Evolutionary conservation across 2,329 filamentous ascomycete genomes (phyloP).

Genomic region (Xylariaceae sp.): DNA sequence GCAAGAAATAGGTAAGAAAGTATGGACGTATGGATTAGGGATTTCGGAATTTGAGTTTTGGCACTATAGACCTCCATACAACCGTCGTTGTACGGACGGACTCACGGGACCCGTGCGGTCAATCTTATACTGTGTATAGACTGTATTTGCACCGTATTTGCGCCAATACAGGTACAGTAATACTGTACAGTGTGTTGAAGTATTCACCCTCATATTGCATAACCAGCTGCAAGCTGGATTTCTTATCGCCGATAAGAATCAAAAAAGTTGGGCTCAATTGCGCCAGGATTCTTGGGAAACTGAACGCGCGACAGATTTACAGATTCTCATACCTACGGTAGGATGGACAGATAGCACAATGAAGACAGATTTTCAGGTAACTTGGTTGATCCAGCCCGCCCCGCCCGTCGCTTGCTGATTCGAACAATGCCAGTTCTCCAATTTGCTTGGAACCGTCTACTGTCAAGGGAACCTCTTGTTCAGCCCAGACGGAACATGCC

Average conservation of each 20-base stretch:
- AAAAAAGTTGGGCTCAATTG: conserved; percentile 27
- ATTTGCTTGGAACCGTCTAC: conserved; percentile 96
- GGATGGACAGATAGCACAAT: conserved; percentile 50
- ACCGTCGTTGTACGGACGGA: too few species aligned
- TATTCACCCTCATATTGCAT: too few species aligned
- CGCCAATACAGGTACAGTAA: too few species aligned
- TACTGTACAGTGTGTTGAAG: too few species aligned
- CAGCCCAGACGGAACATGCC: conserved; percentile 90
- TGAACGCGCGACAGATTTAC: neutral
- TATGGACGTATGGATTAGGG: too few species aligned
- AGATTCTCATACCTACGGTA: neutral
- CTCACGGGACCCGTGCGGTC: too few species aligned
- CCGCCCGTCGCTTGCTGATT: conserved; percentile 9
- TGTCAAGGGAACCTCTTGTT: conserved; percentile 96
- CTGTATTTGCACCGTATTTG: neutral
- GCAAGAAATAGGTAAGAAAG: too few species aligned
- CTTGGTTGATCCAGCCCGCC: conserved; percentile 7
- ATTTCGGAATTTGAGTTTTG: too few species aligned
- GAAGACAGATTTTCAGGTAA: conserved; percentile 99
- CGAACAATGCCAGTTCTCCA: conserved; percentile 72
- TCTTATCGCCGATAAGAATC: conserved; percentile 32
- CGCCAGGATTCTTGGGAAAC: neutral
- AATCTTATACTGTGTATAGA: neutral
- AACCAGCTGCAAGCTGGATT: neutral
- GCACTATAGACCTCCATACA: too few species aligned